These are phyloP conservation scores for Diaporthe velutina DNA, from an alignment of 2,329 filamentous ascomycete species.

Conservation along the genomic window DNA sequence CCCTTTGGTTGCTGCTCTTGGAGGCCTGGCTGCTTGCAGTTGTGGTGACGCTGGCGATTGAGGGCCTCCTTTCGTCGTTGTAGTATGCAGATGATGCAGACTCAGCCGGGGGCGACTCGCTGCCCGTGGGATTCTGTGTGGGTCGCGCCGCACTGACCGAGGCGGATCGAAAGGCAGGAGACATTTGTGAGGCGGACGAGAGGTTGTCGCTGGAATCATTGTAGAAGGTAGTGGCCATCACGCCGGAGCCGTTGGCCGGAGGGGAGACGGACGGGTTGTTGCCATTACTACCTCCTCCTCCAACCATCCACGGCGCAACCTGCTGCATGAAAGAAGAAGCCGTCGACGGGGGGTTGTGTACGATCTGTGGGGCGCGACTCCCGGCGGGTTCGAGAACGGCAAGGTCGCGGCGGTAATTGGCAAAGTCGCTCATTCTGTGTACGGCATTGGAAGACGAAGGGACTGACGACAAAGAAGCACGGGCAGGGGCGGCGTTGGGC, in stretches of 20 bases:
- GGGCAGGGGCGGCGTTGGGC: slow-evolving; percentile 41
- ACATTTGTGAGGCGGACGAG: slow-evolving; percentile 73
- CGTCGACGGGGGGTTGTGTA: slow-evolving; percentile 68
- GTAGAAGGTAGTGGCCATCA: slow-evolving; percentile 72
- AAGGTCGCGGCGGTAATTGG: slow-evolving; percentile 80
- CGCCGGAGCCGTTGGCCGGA: slow-evolving; percentile 47
- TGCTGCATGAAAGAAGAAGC: slow-evolving; percentile 58
- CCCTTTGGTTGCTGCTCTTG: slow-evolving; percentile 76
- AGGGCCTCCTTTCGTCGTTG: slow-evolving; percentile 84
- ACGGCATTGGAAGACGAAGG: slow-evolving; percentile 62
- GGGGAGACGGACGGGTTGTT: slow-evolving; percentile 51
- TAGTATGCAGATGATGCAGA: slow-evolving; percentile 59
- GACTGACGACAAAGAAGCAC: slow-evolving; percentile 57
- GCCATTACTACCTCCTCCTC: slow-evolving; percentile 48
- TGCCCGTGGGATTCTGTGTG: slow-evolving; percentile 60
- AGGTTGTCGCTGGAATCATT: slow-evolving; percentile 82
- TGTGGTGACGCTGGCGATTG: slow-evolving; percentile 87
- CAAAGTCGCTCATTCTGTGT: slow-evolving; percentile 71
- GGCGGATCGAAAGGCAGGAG: slow-evolving; percentile 75
- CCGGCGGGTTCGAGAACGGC: slow-evolving; percentile 75
- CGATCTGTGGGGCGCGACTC: slow-evolving; percentile 62
- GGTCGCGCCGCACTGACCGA: slow-evolving; percentile 46
- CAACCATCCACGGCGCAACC: slow-evolving; percentile 70
- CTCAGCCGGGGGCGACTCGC: slow-evolving; percentile 70
- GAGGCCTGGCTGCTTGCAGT: slow-evolving; percentile 86